phyloP scores from a whole-genome alignment of 805 yeast species.

The Cyberlindnera japonica region DNA sequence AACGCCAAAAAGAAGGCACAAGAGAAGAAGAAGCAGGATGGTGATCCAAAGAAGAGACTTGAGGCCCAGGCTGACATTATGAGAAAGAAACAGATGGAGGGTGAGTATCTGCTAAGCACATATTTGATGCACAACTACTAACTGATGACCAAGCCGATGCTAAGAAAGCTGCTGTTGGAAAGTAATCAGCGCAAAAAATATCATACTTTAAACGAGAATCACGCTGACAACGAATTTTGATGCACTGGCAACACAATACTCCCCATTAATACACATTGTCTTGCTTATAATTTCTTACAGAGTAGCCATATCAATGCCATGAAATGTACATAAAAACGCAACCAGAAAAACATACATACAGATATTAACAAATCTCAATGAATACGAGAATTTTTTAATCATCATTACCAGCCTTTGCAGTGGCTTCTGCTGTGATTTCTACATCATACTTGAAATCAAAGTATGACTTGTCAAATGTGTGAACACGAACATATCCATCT shows the following conservation, averaged over 20 bases:
- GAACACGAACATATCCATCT: slow-evolving; percentile 95
- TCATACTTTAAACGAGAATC: slow-evolving; percentile 1
- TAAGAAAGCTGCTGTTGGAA: slow-evolving; percentile 36
- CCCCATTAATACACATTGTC: background rate
- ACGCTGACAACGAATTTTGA: slow-evolving; percentile 4
- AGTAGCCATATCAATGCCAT: background rate
- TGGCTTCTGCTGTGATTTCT: slow-evolving; percentile 68
- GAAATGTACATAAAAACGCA: background rate
- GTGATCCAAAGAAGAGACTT: slow-evolving; percentile 82
- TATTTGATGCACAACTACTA: slow-evolving; percentile 4
- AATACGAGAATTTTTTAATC: no score
- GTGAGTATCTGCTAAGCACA: slow-evolving; percentile 38
- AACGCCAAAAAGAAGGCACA: slow-evolving; percentile 77
- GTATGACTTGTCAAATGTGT: slow-evolving; percentile 88
- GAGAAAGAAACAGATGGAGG: slow-evolving; percentile 83
- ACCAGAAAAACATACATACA: background rate
- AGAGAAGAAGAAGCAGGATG: slow-evolving; percentile 60
- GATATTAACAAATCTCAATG: no score
- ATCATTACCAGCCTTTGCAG: slow-evolving; percentile 16
- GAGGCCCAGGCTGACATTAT: slow-evolving; percentile 88
- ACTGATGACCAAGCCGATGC: slow-evolving; percentile 43
- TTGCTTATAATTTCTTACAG: background rate
- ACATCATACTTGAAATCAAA: slow-evolving; percentile 91
- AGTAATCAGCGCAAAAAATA: slow-evolving; percentile 1
- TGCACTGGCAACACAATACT: slow-evolving; percentile 1